Conservation (phyloP, 2,329 filamentous ascomycete species). For the Pseudogymnoascus sp. region DNA sequence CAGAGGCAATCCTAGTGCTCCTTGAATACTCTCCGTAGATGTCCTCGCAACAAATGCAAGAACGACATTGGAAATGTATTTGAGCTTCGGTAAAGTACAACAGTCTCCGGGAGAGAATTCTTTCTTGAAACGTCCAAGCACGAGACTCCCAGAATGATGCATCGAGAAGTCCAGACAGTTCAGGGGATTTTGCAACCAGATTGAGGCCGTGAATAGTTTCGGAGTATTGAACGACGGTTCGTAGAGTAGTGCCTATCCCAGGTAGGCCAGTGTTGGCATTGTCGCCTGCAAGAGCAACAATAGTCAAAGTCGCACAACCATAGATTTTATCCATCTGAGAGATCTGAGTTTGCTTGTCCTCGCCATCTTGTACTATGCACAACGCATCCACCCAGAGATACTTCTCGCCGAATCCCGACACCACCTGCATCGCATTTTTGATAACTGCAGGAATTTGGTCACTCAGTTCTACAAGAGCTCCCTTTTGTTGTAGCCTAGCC, state of each 20-base stretch:
- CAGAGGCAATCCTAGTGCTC: background rate
- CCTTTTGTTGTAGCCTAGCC: too few species aligned
- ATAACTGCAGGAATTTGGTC: too few species aligned
- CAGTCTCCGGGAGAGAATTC: background rate
- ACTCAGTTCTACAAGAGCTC: too few species aligned
- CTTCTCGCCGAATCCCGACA: background rate
- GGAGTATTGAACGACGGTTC: background rate
- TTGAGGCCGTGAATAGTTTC: background rate
- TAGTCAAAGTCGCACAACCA: background rate
- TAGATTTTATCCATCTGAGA: slow-evolving; percentile 10
- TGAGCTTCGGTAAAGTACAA: background rate
- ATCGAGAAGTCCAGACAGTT: background rate
- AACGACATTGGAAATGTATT: background rate
- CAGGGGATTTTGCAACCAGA: background rate
- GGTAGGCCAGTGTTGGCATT: slow-evolving; percentile 12
- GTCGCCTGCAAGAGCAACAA: background rate
- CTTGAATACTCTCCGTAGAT: background rate
- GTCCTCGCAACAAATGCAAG: background rate
- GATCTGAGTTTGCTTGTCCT: background rate
- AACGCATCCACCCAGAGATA: slow-evolving; percentile 12
- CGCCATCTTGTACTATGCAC: slow-evolving; percentile 9
- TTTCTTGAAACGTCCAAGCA: background rate
- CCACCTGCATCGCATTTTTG: background rate
- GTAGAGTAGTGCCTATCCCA: background rate
- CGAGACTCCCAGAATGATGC: background rate